Percentiles rank a stretch among this genome's conserved stretches.
Conservation (phyloP, 192 early-diverging fungal species). For the Chytriomyces sp. region DNA sequence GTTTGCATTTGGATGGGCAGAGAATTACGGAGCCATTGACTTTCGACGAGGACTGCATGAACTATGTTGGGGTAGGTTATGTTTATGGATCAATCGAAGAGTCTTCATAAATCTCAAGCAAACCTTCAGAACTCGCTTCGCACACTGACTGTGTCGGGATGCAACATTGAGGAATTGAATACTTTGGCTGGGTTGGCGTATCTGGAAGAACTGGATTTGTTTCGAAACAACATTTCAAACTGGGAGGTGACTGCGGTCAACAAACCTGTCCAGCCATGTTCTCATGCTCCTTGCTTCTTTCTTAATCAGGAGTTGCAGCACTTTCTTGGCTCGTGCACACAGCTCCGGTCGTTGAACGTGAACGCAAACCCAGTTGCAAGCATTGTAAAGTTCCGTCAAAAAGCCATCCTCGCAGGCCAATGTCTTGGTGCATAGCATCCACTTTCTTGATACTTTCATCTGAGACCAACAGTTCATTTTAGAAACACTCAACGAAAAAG, state of each 20-base stretch:
- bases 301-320: slow-evolving; percentile 36
- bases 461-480: not conserved
- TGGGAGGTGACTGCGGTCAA: slow-evolving; percentile 36
- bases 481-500: slow-evolving; percentile 53
- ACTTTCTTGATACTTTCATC: not conserved
- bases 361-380: slow-evolving; percentile 37
- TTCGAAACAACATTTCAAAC: slow-evolving; percentile 42
- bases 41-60: slow-evolving; percentile 47
- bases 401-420: slow-evolving; percentile 41
- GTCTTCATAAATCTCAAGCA: not conserved
- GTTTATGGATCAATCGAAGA: not conserved
- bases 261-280: slow-evolving; percentile 1
- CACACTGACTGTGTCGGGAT: slow-evolving; percentile 35
- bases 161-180: slow-evolving; percentile 38
- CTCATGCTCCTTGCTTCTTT: not conserved
- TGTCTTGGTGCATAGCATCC: slow-evolving; percentile 31
- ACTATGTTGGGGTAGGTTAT: slow-evolving; percentile 41
- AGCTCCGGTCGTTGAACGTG: slow-evolving; percentile 34
- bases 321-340: slow-evolving; percentile 30
- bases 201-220: slow-evolving; percentile 48
- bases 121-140: slow-evolving; percentile 29
- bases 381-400: slow-evolving; percentile 49
- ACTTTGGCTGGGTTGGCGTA: slow-evolving; percentile 29
- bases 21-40: slow-evolving; percentile 28
- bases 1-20: slow-evolving; percentile 60